Evolutionary conservation across 2,329 filamentous ascomycete genomes (phyloP), one percentile per base, ranked within the genome.

Genomic region (Dichotomopilus funicola): DNA sequence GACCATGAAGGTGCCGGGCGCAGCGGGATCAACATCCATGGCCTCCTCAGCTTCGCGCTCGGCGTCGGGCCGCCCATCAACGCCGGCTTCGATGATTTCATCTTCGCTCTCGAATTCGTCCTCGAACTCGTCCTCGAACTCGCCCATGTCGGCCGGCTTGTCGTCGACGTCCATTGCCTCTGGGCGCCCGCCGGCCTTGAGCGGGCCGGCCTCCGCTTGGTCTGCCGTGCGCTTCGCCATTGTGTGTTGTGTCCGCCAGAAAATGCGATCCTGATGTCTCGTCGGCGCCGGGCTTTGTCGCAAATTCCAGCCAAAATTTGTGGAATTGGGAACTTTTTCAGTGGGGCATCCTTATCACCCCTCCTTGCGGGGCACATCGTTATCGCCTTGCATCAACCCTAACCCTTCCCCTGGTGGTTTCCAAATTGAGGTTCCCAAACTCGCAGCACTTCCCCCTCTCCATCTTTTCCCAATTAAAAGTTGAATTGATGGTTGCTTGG

Each of bases 111-210:
- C 91, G 64, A 88, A 92, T 68, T 92, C 89, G 66, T 92, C 89
- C 72, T 92, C 89, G 64, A 92, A 96, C 68, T 97, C 92, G 73
- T 96, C 94, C 68, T 96, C 94, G 61, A 95, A 97, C 63, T 97
- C 88, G 68, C 83, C 83, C 77, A 86, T 85, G 33, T 83, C 83
- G 67, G 76, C 59, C 61, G 57, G 52, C 53, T 75, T 71, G 63
- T 82, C 79, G 65, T 88, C 83, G 51, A 88, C 79, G 57, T 87
- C 87, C 79, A 83, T 83, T 59, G 80, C 76, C 60, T 85, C 81
- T 5, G 81, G 82, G 40, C 82, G 79, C 27, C 78, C 77, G 51
- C 83, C 81, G 56, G 77, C 77, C 72, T 86, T 86, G 63, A 85
- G 75, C 33, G 81, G 75, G 37, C 69, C 68, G 40, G 74, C 72